Evolutionary conservation across 2,329 filamentous ascomycete species (phyloP), one percentile per base, ranked within the genome.

Genomic region (Fusarium sp.): DNA sequence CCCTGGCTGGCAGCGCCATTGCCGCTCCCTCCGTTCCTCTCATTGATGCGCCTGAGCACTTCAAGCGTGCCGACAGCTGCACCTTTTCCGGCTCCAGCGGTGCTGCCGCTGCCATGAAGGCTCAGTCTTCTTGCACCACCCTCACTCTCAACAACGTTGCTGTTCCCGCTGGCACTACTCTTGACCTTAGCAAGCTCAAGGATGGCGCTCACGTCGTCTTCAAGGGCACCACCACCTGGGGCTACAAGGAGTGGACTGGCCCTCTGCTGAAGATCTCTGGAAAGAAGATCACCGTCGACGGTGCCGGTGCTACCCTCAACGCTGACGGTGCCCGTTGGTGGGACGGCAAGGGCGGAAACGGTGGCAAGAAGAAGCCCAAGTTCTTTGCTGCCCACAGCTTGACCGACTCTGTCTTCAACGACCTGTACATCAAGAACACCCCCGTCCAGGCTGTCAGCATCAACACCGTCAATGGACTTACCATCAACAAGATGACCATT

Each of bases 371-470:
- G 0, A 78, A 78, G 74, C 76, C 76, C 57, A 78, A 78, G 76
- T 78, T 78, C 66, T 69, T 78, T 20, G 50, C 71, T 17, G 76
- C 76, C 3, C 76, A 78, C 50, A 71, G 70, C 45, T 61, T 78
- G 2, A 78, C 72, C 3, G 47, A 73, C 20, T 84, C 84, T 3
- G 76, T 65, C 58, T 84, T 86, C 69, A 82, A 78, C 40, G 76
- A 80, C 54, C 71, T 86, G 8, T 78, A 84, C 52, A 80, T 85
- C 69, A 75, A 82, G 67, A 85, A 86, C 79, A 83, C 84, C 4
- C 84, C 85, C 0, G 79, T 84, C 6, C 84, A 86, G 69, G 82
- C 79, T 30, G 82, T 86, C 66, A 83, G 80, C 76, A 82, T 86
- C 67, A 82, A 80, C 64, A 72, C 73, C 20, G 79, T 73, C 35